These are phyloP conservation scores for Hirsutella thompsonii DNA, from an alignment of 2,329 filamentous ascomycete genomes.

Conservation along the genomic window DNA sequence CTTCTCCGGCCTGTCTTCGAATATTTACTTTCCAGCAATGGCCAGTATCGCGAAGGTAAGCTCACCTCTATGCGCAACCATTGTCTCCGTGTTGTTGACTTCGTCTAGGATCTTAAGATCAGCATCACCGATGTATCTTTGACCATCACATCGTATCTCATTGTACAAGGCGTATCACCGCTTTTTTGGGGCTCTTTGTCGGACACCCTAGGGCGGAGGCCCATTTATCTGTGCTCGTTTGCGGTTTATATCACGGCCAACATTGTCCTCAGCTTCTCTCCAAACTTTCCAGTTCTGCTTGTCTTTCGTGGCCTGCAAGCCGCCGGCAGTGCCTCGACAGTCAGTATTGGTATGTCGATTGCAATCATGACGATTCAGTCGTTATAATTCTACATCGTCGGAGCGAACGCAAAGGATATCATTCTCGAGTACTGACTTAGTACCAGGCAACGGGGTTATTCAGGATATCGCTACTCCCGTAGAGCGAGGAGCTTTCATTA, in stretches of 20 bases:
- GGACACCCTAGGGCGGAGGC: slow-evolving; percentile 30
- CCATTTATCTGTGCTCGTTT: slow-evolving; percentile 31
- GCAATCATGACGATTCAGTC: too few relatives aligned
- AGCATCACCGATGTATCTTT: slow-evolving; percentile 19
- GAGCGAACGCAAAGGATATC: too few relatives aligned
- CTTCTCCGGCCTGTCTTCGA: slow-evolving; percentile 38
- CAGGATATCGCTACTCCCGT: slow-evolving; percentile 9
- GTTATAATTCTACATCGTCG: too few relatives aligned
- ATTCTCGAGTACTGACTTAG: not conserved
- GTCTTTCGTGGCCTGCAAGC: slow-evolving; percentile 21
- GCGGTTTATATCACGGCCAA: slow-evolving; percentile 33
- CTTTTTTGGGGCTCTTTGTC: slow-evolving; percentile 34
- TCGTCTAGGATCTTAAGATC: slow-evolving; percentile 18
- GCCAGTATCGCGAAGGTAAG: slow-evolving; percentile 20
- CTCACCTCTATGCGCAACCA: too few relatives aligned
- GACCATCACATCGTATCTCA: slow-evolving; percentile 33
- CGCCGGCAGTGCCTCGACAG: slow-evolving; percentile 9
- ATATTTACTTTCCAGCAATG: slow-evolving; percentile 36
- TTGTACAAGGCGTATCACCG: slow-evolving; percentile 36
- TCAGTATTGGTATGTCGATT: slow-evolving; percentile 10
- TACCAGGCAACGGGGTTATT: slow-evolving; percentile 8
- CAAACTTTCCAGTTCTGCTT: slow-evolving; percentile 28
- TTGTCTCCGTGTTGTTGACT: too few relatives aligned
- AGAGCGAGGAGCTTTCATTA: slow-evolving; percentile 10
- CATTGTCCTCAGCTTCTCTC: slow-evolving; percentile 28